Percentiles rank a stretch among this genome's conserved stretches.
These are phyloP conservation scores for Prunus mume DNA, from an alignment of 306 rosid genomes.

Conservation along the genomic window DNA sequence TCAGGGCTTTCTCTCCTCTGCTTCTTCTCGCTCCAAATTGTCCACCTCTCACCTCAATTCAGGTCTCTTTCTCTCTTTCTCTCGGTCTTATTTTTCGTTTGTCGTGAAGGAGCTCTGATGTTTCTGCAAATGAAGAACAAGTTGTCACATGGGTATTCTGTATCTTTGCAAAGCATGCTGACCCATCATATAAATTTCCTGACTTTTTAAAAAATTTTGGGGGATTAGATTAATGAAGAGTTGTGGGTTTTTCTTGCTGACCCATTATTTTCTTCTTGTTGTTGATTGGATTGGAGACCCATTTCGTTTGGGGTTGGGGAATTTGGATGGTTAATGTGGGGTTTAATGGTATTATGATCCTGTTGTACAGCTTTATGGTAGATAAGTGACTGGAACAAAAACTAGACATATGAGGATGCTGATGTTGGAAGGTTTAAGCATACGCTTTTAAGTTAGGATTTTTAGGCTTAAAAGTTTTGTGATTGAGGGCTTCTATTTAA, in stretches of 20 bases:
- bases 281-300: neutral
- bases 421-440: neutral
- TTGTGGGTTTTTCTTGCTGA: slow-evolving; percentile 1
- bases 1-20: slow-evolving; percentile 65
- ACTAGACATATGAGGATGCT: neutral
- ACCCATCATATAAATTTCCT: slow-evolving; percentile 4
- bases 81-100: neutral
- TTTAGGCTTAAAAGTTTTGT: neutral
- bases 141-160: slow-evolving; percentile 25
- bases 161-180: slow-evolving; percentile 12
- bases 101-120: neutral
- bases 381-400: neutral
- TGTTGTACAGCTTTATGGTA: neutral
- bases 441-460: neutral
- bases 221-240: neutral
- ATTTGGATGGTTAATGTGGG: neutral
- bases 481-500: neutral
- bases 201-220: neutral
- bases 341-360: neutral
- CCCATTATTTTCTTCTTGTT: neutral
- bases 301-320: neutral
- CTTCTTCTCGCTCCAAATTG: slow-evolving; percentile 57
- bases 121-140: neutral
- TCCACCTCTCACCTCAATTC: slow-evolving; percentile 34
- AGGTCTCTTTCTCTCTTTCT: slow-evolving; percentile 37